A percentile compares a stretch with the other conserved stretches of the same genome.
Evolutionary conservation across 495 filamentous ascomycete species (phyloP).

Genomic region (Margaritispora aquatica): DNA sequence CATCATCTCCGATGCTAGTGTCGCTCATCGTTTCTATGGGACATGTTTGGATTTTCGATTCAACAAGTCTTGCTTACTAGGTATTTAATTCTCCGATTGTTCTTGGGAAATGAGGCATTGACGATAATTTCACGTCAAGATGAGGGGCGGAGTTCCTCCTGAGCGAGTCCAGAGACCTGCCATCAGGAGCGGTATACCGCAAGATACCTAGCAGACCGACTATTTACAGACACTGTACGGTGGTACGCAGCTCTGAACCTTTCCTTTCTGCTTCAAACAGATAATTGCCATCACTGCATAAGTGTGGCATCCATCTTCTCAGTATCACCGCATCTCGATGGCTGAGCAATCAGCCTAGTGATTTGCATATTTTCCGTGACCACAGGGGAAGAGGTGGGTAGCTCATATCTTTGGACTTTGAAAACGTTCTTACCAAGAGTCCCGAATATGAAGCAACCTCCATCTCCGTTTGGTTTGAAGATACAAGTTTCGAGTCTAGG

Average conservation of each 20-base stretch:
- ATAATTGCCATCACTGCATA: not conserved
- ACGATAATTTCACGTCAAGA: not conserved
- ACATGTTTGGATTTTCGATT: not conserved
- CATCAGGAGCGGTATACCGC: not conserved
- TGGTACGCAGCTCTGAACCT: too few species aligned
- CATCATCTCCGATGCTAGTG: not conserved
- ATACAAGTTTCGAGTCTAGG: not conserved
- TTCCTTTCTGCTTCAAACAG: too few species aligned
- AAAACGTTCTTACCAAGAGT: not conserved
- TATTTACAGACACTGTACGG: not conserved
- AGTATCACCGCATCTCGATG: not conserved
- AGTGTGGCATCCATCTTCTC: not conserved
- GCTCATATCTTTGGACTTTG: too few species aligned
- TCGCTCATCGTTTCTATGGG: not conserved
- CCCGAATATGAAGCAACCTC: not conserved
- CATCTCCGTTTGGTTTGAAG: not conserved
- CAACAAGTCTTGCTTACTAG: not conserved
- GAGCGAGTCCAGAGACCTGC: too few species aligned
- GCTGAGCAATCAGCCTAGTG: not conserved
- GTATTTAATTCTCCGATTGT: not conserved
- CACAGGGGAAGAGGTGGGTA: not conserved
- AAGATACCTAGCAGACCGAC: not conserved
- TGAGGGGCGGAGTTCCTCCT: not conserved
- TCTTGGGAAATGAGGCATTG: not conserved
- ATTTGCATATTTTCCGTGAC: not conserved